Percentiles rank a stretch among this genome's conserved stretches.
Evolutionary conservation across 257 asterid genomes (phyloP).

Genomic region (Pogostemon cablin): DNA sequence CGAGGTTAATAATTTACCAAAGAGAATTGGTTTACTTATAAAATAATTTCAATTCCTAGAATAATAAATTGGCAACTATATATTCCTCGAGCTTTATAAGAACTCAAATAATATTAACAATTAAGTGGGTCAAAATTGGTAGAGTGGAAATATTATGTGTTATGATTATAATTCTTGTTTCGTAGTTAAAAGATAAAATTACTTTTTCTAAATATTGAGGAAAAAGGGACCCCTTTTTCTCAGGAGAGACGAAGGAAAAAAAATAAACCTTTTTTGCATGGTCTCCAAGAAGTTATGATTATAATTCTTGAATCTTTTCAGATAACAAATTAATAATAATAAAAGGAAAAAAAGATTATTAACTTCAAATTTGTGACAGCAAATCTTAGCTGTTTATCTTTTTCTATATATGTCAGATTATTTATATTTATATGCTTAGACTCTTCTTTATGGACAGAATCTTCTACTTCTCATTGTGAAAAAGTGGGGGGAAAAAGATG

Average conservation of each 20-base stretch:
- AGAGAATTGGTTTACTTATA: no score
- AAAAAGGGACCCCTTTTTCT: conserved; percentile 45
- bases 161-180: conserved; percentile 22
- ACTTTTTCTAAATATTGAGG: conserved; percentile 39
- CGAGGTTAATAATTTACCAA: no score
- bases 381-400: conserved; percentile 60
- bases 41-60: no score
- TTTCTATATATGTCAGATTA: conserved; percentile 47
- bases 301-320: conserved; percentile 54
- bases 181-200: conserved; percentile 43
- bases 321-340: neutral
- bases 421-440: conserved; percentile 47
- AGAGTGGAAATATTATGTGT: no score
- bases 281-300: conserved; percentile 80
- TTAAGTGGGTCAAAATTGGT: no score
- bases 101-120: no score
- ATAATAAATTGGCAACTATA: no score
- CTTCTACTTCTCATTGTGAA: conserved; percentile 55
- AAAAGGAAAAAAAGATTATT: neutral
- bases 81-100: no score
- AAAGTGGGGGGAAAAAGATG: conserved; percentile 28
- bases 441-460: conserved; percentile 62
- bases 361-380: conserved; percentile 50
- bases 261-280: conserved; percentile 65
- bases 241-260: conserved; percentile 40